phyloP scores from a whole-genome alignment of 2,329 filamentous ascomycete genomes.

The Cercospora brassicicola region DNA sequence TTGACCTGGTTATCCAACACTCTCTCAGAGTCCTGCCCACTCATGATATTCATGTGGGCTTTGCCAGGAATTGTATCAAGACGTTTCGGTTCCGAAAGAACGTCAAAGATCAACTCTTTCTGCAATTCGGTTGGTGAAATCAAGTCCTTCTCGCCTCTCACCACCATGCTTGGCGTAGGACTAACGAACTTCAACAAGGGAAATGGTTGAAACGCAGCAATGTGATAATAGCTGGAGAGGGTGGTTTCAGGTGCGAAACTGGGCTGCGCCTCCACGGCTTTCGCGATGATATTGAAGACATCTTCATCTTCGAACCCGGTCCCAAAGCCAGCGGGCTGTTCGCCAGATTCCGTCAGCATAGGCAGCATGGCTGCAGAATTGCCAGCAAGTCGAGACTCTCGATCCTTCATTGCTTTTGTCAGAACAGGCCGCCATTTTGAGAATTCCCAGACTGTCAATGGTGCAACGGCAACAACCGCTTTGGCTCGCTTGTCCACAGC shows the following conservation, averaged over 20 bases:
- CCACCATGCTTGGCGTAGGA: slow-evolving; percentile 7
- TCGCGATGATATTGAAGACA: slow-evolving; percentile 17
- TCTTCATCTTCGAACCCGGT: slow-evolving; percentile 24
- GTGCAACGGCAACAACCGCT: slow-evolving; percentile 34
- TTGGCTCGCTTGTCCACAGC: slow-evolving; percentile 39
- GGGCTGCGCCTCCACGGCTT: slow-evolving; percentile 11
- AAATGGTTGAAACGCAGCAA: slow-evolving; percentile 25
- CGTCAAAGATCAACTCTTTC: not conserved
- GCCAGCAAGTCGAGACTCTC: slow-evolving; percentile 43
- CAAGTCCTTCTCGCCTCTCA: slow-evolving; percentile 15
- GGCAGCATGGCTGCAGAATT: slow-evolving; percentile 44
- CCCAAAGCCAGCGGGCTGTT: slow-evolving; percentile 43
- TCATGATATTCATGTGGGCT: slow-evolving; percentile 16
- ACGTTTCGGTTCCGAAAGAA: slow-evolving; percentile 9
- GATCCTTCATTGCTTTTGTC: slow-evolving; percentile 40
- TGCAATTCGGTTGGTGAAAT: slow-evolving; percentile 14
- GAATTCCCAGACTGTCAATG: slow-evolving; percentile 24
- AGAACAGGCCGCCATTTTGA: slow-evolving; percentile 32
- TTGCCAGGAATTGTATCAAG: slow-evolving; percentile 6
- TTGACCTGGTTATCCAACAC: slow-evolving; percentile 4
- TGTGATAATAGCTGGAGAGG: slow-evolving; percentile 38
- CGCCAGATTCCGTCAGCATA: slow-evolving; percentile 40
- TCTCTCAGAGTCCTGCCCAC: slow-evolving; percentile 3
- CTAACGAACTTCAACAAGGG: slow-evolving; percentile 7
- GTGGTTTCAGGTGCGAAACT: slow-evolving; percentile 31